These are phyloP conservation scores for Achaetomium macrosporum DNA, from an alignment of 2,329 filamentous ascomycete genomes.

Conservation along the genomic window DNA sequence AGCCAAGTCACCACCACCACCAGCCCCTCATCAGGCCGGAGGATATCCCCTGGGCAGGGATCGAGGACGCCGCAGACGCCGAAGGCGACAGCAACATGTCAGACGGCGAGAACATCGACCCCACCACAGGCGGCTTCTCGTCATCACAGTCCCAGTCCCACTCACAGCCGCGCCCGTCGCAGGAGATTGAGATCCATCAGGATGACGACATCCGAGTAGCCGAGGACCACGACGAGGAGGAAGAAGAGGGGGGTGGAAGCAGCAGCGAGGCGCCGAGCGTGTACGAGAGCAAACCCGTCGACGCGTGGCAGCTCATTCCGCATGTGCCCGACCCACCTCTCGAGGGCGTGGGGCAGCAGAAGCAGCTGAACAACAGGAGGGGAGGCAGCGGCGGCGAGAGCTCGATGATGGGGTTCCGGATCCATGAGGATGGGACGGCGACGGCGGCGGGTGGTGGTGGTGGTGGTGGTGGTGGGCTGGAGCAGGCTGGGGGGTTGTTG, in stretches of 20 bases:
- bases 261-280: constrained; percentile 45
- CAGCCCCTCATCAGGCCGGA: constrained; percentile 34
- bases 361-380: neutral
- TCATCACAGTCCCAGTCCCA: neutral
- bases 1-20: neutral
- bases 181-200: constrained; percentile 17
- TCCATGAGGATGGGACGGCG: constrained; percentile 24
- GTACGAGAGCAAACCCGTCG: constrained; percentile 46
- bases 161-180: neutral
- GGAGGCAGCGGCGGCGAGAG: neutral
- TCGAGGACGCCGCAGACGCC: constrained; percentile 39
- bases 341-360: neutral
- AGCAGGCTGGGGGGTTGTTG: constrained; percentile 3
- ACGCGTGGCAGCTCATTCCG: constrained; percentile 32
- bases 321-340: too few species aligned
- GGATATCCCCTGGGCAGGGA: constrained; percentile 52
- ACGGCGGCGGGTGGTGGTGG: neutral
- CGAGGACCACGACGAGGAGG: constrained; percentile 5
- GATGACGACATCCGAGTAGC: constrained; percentile 6
- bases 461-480: neutral
- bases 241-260: constrained; percentile 1
- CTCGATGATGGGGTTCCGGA: constrained; percentile 18
- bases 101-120: constrained; percentile 49
- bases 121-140: constrained; percentile 19
- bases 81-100: constrained; percentile 29